Evolutionary conservation across 495 filamentous ascomycete species (phyloP), one percentile per base, ranked within the genome.

Genomic region (Penicillium canariense): DNA sequence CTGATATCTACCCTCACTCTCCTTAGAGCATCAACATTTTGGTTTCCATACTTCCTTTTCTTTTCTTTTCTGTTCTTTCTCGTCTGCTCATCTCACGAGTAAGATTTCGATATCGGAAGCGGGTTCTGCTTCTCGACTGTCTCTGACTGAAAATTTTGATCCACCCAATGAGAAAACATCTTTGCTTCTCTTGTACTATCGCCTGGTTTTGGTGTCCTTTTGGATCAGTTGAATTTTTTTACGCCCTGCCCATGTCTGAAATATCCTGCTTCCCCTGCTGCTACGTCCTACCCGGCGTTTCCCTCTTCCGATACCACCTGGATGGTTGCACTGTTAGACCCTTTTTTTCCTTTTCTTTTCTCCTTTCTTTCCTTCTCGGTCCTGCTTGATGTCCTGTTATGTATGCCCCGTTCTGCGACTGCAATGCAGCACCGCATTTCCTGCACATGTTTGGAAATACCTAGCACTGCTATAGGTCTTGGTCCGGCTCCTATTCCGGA

Each of bases 401-500:
- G 30, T 46, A 28, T 25, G 14, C 25, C 43, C 23, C n/a, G 43
- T 46, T 53, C 14, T 52, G 43, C 20, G 32, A 38, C 22, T 38
- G 18, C 18, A 14, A 48, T 7, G 34, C 11, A 51, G 14, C 0
- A 17, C 15, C 8, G 6, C 4, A 2, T 56, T 30, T 14, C 39
- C 46, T 54, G 55, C 49, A 61, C 46, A 54, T 61, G 59, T 47
- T 53, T 54, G 50, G 39, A 54, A 46, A 40, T 40, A 53, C 40
- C n/a, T 25, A 4, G 7, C n/a, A 11, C 10, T 50, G 5, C 6
- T 10, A 10, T 42, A 22, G 46, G n/a, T 18, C 25, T 11, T n/a
- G 46, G n/a, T 18, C 25, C 9, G 3, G 32, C 5, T 38, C 26
- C 42, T 5, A 15, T 27, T 18, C 12, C 5, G 5, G n/a, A 1